A percentile compares a stretch with the other conserved stretches of the same genome.
phyloP scores from a whole-genome alignment of 257 asterid species.

The Solanum infundibuliforme region DNA sequence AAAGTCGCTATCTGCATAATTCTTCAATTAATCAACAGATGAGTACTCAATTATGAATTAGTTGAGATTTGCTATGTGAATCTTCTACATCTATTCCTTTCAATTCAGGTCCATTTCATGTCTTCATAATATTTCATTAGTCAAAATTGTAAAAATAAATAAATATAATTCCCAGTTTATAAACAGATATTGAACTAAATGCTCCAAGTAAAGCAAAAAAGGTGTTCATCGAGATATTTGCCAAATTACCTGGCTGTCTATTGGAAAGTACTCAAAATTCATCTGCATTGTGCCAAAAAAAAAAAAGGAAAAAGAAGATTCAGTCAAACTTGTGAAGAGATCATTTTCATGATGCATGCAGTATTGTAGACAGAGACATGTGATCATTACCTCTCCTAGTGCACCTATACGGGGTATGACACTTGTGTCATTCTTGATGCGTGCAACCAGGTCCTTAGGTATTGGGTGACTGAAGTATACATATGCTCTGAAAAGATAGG shows the following conservation, averaged over 20 bases:
- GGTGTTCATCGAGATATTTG: background rate
- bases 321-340: background rate
- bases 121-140: background rate
- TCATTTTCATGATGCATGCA: background rate
- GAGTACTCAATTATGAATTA: background rate
- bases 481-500: conserved; percentile 56
- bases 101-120: background rate
- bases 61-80: background rate
- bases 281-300: conserved; percentile 41
- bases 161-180: background rate
- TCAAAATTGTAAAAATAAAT: background rate
- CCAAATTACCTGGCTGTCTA: conserved; percentile 74
- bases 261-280: conserved; percentile 89
- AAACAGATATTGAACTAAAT: background rate
- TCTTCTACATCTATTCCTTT: background rate
- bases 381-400: conserved; percentile 62
- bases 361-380: conserved; percentile 1
- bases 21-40: background rate
- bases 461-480: conserved; percentile 83
- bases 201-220: background rate
- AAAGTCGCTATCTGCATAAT: background rate
- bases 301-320: background rate
- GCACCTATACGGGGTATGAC: conserved; percentile 98
- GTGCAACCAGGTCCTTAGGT: conserved; percentile 63
- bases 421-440: conserved; percentile 83